Base-by-base conservation (phyloP, 139 green algal species). In the Desmodesmus armatus region DNA sequence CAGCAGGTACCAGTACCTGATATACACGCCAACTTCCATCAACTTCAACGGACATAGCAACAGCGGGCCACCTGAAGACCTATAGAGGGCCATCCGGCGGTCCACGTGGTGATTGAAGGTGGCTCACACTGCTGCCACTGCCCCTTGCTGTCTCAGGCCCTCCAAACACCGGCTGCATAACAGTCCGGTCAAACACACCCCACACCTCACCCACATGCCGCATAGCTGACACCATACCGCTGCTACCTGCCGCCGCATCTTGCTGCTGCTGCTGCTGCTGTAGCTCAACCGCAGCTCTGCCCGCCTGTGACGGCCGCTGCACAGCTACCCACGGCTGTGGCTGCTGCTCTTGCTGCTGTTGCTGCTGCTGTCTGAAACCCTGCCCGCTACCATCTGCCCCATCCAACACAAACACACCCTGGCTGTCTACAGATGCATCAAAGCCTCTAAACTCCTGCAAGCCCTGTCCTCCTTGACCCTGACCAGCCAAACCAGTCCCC, bases 121-220 rank as follows among this genome's bases (percentile, higher is more conserved):
- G n/a, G n/a, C n/a, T n/a, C n/a, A n/a, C n/a, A n/a, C n/a, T n/a
- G n/a, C n/a, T n/a, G n/a, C n/a, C n/a, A n/a, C 70, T 39, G 70
- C 70, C 21, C 3, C 72, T 63, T n/a, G n/a, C n/a, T n/a, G n/a
- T 78, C 37, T 25, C 77, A 25, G 89, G 87, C 3, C 90, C 90
- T 0, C 90, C 89, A 89, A 93, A 93, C 25, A 86, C 75, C 5
- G 90, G 90, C 83, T 92, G 89, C 87, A 94, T 91, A 17, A 85
- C 83, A 17, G 78, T 44, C 25, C 78, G 82, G 74, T 94, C 91
- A 86, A 94, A 91, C 1, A 25, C 19, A 49, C 77, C 78, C 90
- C 90, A 93, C 71, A 74, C 53, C 25, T 88, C 49, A 23, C 62
- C 67, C 23, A 79, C 33, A 7, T 78, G 73, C 41, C 44, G 60